A percentile compares a stretch with the other conserved stretches of the same genome.
Evolutionary conservation across 495 filamentous ascomycete species (phyloP).

Genomic region (Acidomyces sp.): DNA sequence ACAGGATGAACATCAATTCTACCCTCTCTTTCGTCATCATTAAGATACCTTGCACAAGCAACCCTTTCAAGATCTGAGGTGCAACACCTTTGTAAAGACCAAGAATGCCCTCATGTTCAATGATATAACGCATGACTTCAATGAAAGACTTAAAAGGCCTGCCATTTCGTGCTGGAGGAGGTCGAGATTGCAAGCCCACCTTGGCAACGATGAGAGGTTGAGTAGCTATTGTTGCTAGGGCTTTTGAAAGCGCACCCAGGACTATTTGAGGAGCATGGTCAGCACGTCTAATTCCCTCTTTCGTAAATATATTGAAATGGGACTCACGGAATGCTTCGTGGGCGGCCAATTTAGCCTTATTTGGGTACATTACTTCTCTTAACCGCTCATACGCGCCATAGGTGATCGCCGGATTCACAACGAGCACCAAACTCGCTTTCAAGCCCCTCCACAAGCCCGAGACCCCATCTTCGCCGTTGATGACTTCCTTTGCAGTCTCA

Average conservation of each 20-base stretch:
- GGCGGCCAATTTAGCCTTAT: conserved; percentile 61
- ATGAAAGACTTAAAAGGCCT: conserved; percentile 91
- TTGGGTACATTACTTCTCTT: conserved; percentile 64
- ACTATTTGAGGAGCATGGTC: conserved; percentile 40
- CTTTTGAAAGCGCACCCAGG: conserved; percentile 85
- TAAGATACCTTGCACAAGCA: conserved; percentile 84
- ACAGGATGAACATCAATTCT: conserved; percentile 75
- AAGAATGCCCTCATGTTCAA: conserved; percentile 68
- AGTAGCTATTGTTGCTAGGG: conserved; percentile 79
- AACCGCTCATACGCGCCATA: conserved; percentile 94
- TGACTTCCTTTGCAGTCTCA: conserved; percentile 78
- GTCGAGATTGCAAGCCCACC: conserved; percentile 86
- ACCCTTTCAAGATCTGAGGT: conserved; percentile 82
- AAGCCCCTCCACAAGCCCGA: conserved; percentile 85
- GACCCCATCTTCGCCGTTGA: conserved; percentile 81
- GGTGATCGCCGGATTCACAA: conserved; percentile 94
- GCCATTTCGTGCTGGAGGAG: conserved; percentile 67
- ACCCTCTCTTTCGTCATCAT: conserved; percentile 99
- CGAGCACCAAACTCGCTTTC: conserved; percentile 91
- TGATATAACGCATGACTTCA: conserved; percentile 88
- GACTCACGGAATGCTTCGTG: conserved; percentile 84
- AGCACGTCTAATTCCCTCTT: not conserved
- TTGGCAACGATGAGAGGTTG: conserved; percentile 98
- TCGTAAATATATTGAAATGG: too few relatives aligned
- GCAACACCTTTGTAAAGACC: conserved; percentile 94